These are phyloP conservation scores for Alternaria longipes DNA, from an alignment of 2,329 filamentous ascomycete genomes.

Conservation along the genomic window DNA sequence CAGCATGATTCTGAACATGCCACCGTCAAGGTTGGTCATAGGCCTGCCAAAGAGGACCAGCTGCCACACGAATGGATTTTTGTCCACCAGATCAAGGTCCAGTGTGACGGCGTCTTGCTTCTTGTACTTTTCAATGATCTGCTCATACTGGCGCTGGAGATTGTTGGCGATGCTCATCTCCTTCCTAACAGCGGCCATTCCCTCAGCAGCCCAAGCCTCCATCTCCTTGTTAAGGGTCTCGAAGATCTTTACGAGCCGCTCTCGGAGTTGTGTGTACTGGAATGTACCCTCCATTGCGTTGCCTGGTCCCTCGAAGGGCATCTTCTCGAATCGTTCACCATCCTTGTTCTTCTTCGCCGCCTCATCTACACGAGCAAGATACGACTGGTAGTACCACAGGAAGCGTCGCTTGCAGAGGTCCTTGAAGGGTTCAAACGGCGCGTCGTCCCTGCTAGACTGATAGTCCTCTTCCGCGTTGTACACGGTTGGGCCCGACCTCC, in stretches of 20 bases:
- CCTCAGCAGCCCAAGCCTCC: slow-evolving; percentile 74
- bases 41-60: slow-evolving; percentile 90
- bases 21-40: slow-evolving; percentile 90
- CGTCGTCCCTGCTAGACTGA: slow-evolving; percentile 59
- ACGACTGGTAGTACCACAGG: slow-evolving; percentile 94
- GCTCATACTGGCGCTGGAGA: slow-evolving; percentile 83
- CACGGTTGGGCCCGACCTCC: slow-evolving; percentile 51
- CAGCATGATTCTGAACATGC: slow-evolving; percentile 83
- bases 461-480: slow-evolving; percentile 62
- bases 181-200: slow-evolving; percentile 67
- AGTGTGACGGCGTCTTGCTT: slow-evolving; percentile 73
- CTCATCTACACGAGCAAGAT: slow-evolving; percentile 74
- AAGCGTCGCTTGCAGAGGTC: slow-evolving; percentile 92
- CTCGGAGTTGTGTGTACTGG: slow-evolving; percentile 77
- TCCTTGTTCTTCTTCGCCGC: slow-evolving; percentile 70
- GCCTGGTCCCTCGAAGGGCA: slow-evolving; percentile 82
- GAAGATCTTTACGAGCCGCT: slow-evolving; percentile 74
- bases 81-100: slow-evolving; percentile 77
- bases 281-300: slow-evolving; percentile 91
- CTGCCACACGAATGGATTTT: slow-evolving; percentile 89
- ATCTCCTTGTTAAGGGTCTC: slow-evolving; percentile 76
- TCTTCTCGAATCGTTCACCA: slow-evolving; percentile 72
- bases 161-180: slow-evolving; percentile 82
- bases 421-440: slow-evolving; percentile 83
- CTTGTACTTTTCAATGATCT: slow-evolving; percentile 79